These are phyloP conservation scores for Scenedesmus sp. DNA, from an alignment of 163 green algal genomes.

Conservation along the genomic window DNA sequence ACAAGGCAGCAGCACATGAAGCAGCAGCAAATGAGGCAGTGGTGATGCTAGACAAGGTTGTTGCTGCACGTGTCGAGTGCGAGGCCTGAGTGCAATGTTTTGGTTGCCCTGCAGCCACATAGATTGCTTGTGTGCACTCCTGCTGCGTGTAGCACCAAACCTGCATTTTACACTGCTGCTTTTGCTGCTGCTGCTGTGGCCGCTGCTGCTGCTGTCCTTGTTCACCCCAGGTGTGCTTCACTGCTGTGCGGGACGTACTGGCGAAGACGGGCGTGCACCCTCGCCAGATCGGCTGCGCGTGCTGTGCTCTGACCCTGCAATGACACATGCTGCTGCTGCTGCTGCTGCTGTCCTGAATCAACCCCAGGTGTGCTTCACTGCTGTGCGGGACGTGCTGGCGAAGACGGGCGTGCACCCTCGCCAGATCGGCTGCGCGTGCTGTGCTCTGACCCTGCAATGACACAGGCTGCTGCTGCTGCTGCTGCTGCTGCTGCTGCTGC, in stretches of 20 bases:
- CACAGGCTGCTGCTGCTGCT: not conserved
- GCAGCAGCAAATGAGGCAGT: too few species aligned
- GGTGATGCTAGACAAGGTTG: too few species aligned
- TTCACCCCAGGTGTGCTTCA: slow-evolving; percentile 60
- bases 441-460: too few species aligned
- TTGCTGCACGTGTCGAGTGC: too few species aligned
- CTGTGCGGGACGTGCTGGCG: slow-evolving; percentile 49
- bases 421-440: slow-evolving; percentile 76
- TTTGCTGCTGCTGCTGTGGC: not conserved
- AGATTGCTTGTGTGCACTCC: too few species aligned
- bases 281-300: slow-evolving; percentile 78
- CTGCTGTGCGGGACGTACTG: slow-evolving; percentile 53
- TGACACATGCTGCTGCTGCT: not conserved
- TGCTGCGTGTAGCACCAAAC: not conserved
- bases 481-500: not conserved
- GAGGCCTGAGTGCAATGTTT: too few species aligned
- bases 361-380: slow-evolving; percentile 56
- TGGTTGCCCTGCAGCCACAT: not conserved
- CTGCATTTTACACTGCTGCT: not conserved
- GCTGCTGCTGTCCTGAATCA: slow-evolving; percentile 28
- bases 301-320: too few species aligned
- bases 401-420: slow-evolving; percentile 68
- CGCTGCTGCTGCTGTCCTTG: not conserved
- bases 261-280: slow-evolving; percentile 66
- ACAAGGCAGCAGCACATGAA: too few species aligned